Base-by-base conservation (phyloP, 441 rosid species). In the Arabidopsis hybrid region DNA sequence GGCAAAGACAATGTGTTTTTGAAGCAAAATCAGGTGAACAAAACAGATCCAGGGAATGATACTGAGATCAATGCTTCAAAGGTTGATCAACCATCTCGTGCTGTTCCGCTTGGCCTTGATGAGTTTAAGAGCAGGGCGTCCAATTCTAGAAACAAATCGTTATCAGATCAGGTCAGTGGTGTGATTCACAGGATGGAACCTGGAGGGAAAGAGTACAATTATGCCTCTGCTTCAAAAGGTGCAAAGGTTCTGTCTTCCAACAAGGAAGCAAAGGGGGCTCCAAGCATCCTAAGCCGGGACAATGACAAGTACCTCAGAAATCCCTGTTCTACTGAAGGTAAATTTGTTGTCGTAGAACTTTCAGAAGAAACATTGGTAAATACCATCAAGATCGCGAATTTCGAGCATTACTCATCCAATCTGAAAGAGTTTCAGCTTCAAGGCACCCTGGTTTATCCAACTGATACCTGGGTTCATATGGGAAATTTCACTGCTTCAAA, bases 361-460 rank as follows among this genome's bases (percentile, higher is more conserved):
- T 90, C 98, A 9, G 98, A 93, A 78, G 99, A 95, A 83, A 95
- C 93, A 3, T 77, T 95, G 81, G 98, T 91, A 14, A 88, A 86
- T 59, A 86, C 98, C 16, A 82, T 93, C 42, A 87, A 83, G 81
- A 83, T 93, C 29, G 99, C 97, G 7, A 93, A 93, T 69, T 89
- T 95, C 38, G 98, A 95, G 84, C 99, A 95, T 63, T 83, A 95
- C 71, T 93, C 99, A 46, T 91, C 98, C 47, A 95, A 95, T 72
- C 68, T 91, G 39, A 95, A 88, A 78, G 88, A 88, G 60, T 89
- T 93, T 84, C 97, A 90, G 82, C 80, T 95, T 67, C 89, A 80
- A 58, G 99, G 98, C 12, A 90, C 97, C 75, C 75, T 89, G 80
- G 85, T 85, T 58, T 95, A 89, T 81, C 99, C 99, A 1, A 89